Evolutionary conservation across 371 early-diverging fungal genomes (phyloP), one percentile per base, ranked within the genome.

Genomic region (Saksenaea oblongispora): DNA sequence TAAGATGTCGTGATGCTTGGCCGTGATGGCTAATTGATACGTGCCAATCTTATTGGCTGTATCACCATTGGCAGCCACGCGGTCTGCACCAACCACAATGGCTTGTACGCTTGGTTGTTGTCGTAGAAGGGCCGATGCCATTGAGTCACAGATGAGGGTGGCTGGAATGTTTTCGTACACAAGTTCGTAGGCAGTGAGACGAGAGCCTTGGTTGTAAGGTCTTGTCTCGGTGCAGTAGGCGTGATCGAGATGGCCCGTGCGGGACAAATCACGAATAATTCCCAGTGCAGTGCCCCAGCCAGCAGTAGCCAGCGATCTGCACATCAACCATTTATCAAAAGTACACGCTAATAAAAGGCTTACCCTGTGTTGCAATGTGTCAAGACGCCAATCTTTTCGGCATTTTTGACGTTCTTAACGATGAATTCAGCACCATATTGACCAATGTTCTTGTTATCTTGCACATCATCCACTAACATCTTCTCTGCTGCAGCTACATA

Each of bases 41-140:
- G 97, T 98, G 27, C 98, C 98, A 56, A 98, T 96, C 80, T 98
- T 98, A 82, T 98, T 98, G 57, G 98, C 97, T 0, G 98, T 98
- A 67, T 98, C 98, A 35, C 98, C 98, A 64, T 97, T 98, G 34
- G 91, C 89, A 13, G 97, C 94, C 0, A 98, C 96, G 65, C 97
- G 90, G 69, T 98, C 98, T 1, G 98, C 98, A 47, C 98, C 98
- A 1, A 98, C 97, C 31, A 98, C 85, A 37, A 98, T 89, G 28
- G 96, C 98, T 14, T 85, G 79, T 5, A 85, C 82, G 53, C 69
- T 53, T 0, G 83, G 78, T 53, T 90, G 79, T 31, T 79, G 68
- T 1, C 75, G 73, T 41, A 97, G 66, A 15, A 97, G 74, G 7
- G 93, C 93, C 8, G 94, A 90, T 3, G 88, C 98, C 89, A 97